phyloP scores from a whole-genome alignment of 352 stramenopile genomes.

The Phytopythium boreale region DNA sequence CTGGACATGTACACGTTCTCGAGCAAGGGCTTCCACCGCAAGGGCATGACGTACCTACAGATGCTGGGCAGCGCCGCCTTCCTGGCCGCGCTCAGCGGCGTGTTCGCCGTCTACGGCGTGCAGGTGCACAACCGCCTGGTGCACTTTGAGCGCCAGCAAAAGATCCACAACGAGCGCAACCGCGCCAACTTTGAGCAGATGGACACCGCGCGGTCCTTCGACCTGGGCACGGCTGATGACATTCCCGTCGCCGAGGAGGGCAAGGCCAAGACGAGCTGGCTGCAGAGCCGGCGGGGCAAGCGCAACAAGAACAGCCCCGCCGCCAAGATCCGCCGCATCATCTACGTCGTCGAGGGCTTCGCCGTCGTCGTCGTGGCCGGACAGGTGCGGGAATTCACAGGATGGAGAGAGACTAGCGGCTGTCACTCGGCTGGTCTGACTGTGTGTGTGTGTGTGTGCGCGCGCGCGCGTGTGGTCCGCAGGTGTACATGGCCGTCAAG shows the following conservation, averaged over 20 bases:
- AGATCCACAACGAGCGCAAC: conserved; percentile 12
- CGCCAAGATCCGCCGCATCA: conserved; percentile 21
- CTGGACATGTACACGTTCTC: conserved; percentile 21
- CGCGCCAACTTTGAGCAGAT: conserved; percentile 9
- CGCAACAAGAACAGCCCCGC: conserved; percentile 10
- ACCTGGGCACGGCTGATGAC: conserved; percentile 19
- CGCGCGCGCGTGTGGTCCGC: not conserved
- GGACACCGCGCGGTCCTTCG: conserved; percentile 12
- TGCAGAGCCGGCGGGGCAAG: not conserved
- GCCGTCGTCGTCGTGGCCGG: conserved; percentile 23
- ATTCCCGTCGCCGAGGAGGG: conserved; percentile 15
- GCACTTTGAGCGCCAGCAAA: conserved; percentile 16
- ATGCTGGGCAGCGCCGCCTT: conserved; percentile 17
- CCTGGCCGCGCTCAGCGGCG: conserved; percentile 20
- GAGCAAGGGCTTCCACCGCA: conserved; percentile 28
- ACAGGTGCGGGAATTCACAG: conserved; percentile 10
- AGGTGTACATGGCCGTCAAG: conserved; percentile 35
- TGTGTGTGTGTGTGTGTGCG: not conserved
- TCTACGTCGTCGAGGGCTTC: conserved; percentile 17
- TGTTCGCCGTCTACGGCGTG: conserved; percentile 25
- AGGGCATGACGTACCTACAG: conserved; percentile 17
- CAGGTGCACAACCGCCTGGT: conserved; percentile 21
- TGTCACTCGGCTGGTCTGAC: not conserved
- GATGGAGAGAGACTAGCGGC: not conserved
- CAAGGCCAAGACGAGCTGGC: not conserved